phyloP scores from a whole-genome alignment of 768 basidiomycete genomes.

The Mycena albidolilacea region DNA sequence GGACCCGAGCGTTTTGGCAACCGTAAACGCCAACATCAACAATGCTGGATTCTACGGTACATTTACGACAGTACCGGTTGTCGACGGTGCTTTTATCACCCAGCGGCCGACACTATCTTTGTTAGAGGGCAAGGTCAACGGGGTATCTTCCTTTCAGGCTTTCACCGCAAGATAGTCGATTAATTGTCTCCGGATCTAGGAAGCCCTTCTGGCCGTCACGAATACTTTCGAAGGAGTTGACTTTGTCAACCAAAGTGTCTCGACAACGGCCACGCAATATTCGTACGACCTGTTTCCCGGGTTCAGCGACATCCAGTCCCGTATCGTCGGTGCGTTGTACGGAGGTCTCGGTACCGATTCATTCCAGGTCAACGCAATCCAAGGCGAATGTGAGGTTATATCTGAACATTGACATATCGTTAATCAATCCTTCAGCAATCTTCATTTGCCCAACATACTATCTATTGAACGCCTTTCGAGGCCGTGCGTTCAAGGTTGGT shows the following conservation, averaged over 20 bases:
- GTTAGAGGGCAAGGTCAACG: conserved; percentile 47
- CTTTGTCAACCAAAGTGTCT: conserved; percentile 44
- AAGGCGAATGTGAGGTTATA: conserved; percentile 45
- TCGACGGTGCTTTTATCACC: conserved; percentile 52
- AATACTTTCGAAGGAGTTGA: conserved; percentile 51
- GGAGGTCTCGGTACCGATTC: conserved; percentile 28
- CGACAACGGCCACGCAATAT: conserved; percentile 38
- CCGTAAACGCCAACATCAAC: conserved; percentile 46
- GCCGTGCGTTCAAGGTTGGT: conserved; percentile 50
- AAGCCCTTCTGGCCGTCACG: conserved; percentile 43
- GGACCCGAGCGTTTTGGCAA: conserved; percentile 40
- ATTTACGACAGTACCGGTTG: conserved; percentile 50
- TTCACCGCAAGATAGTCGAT: too few relatives aligned
- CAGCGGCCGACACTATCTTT: conserved; percentile 50
- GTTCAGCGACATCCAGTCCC: conserved; percentile 22
- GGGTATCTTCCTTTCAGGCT: conserved; percentile 41
- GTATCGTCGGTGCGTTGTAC: conserved; percentile 36
- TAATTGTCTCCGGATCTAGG: conserved; percentile 4
- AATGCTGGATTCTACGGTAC: conserved; percentile 49
- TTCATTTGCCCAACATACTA: conserved; percentile 54
- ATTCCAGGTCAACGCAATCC: conserved; percentile 39
- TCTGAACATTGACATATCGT: neutral
- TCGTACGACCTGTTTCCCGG: conserved; percentile 43
- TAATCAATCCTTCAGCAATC: conserved; percentile 44
- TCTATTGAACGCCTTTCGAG: conserved; percentile 47